Base-by-base conservation (phyloP, 441 rosid genomes). In the Gossypium aridum region DNA sequence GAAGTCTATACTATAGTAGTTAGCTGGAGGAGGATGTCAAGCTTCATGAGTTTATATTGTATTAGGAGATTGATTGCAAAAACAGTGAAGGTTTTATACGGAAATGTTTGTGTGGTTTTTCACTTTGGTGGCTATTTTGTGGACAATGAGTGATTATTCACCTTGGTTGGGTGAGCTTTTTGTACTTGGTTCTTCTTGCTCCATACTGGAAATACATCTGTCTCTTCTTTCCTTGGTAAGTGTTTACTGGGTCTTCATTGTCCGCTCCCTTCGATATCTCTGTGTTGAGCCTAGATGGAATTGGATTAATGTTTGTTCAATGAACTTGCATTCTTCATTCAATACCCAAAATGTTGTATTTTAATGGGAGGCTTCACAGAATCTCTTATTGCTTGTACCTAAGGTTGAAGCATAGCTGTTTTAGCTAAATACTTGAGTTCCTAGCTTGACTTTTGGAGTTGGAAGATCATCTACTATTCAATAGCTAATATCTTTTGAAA, bases 11-110 rank as follows among this genome's bases (percentile, higher is more conserved):
- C 28, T 47, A 68, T 25, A 25, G 20, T n/a, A 7, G 71, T 49
- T 68, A n/a, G n/a, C 39, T 49, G 13, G 23, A 49, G 59, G 59
- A 68, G 72, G 57, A 23, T 49, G 22, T 49, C 59, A 68, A 68
- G 14, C 72, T 49, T 68, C n/a, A 51, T 8, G 57, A 25, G 57
- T 49, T 68, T 14, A 8, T 68, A 39, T 68, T 68, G 43, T 49
- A 68, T 49, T 23, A 68, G 22, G 49, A 7, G 39, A n/a, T 4
- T 25, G 39, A 39, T 67, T 13, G 59, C 6, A 14, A 47, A 45
- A 67, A 1, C 20, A 23, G 7, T 47, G 57, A 22, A 20, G 60
- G 43, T 23, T 49, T 25, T 68, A 68, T 26, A 68, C 0, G 53
- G 6, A n/a, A 67, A 47, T 23, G 53, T 20, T 65, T 43, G 14